Evolutionary conservation across 2,329 filamentous ascomycete genomes (phyloP).

Genomic region (Aspergillus sclerotialis): DNA sequence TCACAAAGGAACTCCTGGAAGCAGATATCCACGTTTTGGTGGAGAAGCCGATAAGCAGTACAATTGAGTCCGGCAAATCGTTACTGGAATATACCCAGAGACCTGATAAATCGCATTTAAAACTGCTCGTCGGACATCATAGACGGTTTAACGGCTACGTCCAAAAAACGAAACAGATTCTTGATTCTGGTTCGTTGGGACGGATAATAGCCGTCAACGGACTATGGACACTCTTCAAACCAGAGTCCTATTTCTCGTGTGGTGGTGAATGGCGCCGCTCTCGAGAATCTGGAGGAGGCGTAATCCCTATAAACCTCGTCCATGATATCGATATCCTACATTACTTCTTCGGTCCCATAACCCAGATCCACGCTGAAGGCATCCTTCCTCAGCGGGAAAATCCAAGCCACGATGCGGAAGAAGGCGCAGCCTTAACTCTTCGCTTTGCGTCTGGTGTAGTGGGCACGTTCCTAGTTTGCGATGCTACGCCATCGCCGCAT

Average conservation of each 20-base stretch:
- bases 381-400: constrained; percentile 35
- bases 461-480: constrained; percentile 51
- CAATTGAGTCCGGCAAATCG: constrained; percentile 14
- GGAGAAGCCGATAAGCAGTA: constrained; percentile 51
- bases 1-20: constrained; percentile 44
- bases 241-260: constrained; percentile 43
- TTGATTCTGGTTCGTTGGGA: constrained; percentile 39
- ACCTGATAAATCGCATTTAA: constrained; percentile 22
- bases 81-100: constrained; percentile 15
- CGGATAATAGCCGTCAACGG: constrained; percentile 47
- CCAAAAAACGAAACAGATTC: constrained; percentile 40
- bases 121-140: constrained; percentile 52
- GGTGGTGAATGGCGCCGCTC: constrained; percentile 44
- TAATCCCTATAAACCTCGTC: constrained; percentile 53
- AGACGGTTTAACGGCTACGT: constrained; percentile 54
- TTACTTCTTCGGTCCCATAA: constrained; percentile 49
- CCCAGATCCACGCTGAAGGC: constrained; percentile 45
- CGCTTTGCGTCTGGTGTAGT: constrained; percentile 49
- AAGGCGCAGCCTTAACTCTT: constrained; percentile 50
- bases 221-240: constrained; percentile 50
- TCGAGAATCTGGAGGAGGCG: constrained; percentile 41
- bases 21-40: constrained; percentile 48
- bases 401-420: constrained; percentile 42
- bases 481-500: constrained; percentile 46
- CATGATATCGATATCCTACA: constrained; percentile 56